Percentiles rank a stretch among this genome's conserved stretches.
phyloP scores from a whole-genome alignment of 2,329 filamentous ascomycete genomes.

The Fusarium burgessii region DNA sequence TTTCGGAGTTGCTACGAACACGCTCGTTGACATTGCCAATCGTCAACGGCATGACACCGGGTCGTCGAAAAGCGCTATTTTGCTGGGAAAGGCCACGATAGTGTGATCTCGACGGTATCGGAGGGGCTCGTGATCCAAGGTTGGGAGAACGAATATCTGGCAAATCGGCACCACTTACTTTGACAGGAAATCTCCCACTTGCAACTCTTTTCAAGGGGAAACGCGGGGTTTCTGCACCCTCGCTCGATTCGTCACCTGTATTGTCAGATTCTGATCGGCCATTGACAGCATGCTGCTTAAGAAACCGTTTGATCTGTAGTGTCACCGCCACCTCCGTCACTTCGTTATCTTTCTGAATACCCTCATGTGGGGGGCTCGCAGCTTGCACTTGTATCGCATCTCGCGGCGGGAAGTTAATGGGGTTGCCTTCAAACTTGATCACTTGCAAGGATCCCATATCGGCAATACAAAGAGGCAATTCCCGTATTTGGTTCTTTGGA shows the following conservation, averaged over 20 bases:
- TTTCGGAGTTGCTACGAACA: slow-evolving; percentile 74
- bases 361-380: slow-evolving; percentile 67
- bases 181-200: slow-evolving; percentile 75
- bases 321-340: slow-evolving; percentile 71
- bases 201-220: slow-evolving; percentile 72
- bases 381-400: slow-evolving; percentile 73
- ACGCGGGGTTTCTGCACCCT: slow-evolving; percentile 83
- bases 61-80: slow-evolving; percentile 72
- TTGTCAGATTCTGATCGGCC: slow-evolving; percentile 67
- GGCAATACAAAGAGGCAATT: slow-evolving; percentile 84
- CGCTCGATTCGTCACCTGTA: slow-evolving; percentile 72
- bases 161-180: slow-evolving; percentile 79
- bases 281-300: slow-evolving; percentile 65
- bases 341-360: slow-evolving; percentile 68
- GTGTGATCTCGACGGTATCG: slow-evolving; percentile 81
- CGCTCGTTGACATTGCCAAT: slow-evolving; percentile 78
- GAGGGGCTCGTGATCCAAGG: slow-evolving; percentile 71
- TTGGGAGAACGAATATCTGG: slow-evolving; percentile 76
- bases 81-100: slow-evolving; percentile 80
- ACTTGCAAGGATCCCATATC: slow-evolving; percentile 92
- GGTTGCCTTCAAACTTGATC: slow-evolving; percentile 90
- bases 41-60: slow-evolving; percentile 77
- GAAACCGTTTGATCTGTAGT: slow-evolving; percentile 70
- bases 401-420: slow-evolving; percentile 81
- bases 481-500: slow-evolving; percentile 86